Conservation (phyloP, 1,284 basidiomycete genomes). For the Fomitopsis betulina region DNA sequence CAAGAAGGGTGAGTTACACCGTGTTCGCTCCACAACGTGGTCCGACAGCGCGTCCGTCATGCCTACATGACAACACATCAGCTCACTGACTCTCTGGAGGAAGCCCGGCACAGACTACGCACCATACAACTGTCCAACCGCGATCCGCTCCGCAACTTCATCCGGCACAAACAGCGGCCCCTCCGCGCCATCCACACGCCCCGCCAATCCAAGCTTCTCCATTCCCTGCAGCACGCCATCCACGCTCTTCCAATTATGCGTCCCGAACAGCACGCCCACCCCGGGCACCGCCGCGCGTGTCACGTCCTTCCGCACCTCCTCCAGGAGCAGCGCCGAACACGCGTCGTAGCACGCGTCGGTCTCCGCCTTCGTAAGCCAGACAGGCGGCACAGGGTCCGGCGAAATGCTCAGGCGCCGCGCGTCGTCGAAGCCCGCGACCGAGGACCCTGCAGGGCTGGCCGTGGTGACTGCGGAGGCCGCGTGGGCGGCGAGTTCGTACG, state of each 20-base stretch:
- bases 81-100: background rate
- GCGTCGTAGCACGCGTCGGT: slow-evolving; percentile 82
- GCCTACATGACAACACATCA: slow-evolving; percentile 35
- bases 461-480: slow-evolving; percentile 17
- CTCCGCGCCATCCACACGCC: slow-evolving; percentile 13
- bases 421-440: slow-evolving; percentile 20
- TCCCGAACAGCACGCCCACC: slow-evolving; percentile 79
- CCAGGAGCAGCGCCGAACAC: slow-evolving; percentile 60
- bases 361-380: slow-evolving; percentile 64
- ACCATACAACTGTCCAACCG: slow-evolving; percentile 86
- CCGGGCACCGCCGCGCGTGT: slow-evolving; percentile 27
- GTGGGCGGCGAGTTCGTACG: slow-evolving; percentile 64
- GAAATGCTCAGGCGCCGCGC: slow-evolving; percentile 42
- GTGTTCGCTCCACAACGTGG: slow-evolving; percentile 55
- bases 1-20: slow-evolving; percentile 60
- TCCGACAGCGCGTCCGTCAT: slow-evolving; percentile 84
- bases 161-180: slow-evolving; percentile 37
- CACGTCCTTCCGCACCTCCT: slow-evolving; percentile 49
- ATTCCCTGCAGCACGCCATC: slow-evolving; percentile 60
- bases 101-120: slow-evolving; percentile 14
- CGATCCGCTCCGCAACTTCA: slow-evolving; percentile 64
- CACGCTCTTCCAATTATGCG: slow-evolving; percentile 77
- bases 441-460: slow-evolving; percentile 22
- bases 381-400: slow-evolving; percentile 54
- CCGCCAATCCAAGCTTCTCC: slow-evolving; percentile 52